A percentile compares a stretch with the other conserved stretches of the same genome.
These are phyloP conservation scores for Sarcodon sp. DNA, from an alignment of 768 basidiomycete species.

Conservation along the genomic window DNA sequence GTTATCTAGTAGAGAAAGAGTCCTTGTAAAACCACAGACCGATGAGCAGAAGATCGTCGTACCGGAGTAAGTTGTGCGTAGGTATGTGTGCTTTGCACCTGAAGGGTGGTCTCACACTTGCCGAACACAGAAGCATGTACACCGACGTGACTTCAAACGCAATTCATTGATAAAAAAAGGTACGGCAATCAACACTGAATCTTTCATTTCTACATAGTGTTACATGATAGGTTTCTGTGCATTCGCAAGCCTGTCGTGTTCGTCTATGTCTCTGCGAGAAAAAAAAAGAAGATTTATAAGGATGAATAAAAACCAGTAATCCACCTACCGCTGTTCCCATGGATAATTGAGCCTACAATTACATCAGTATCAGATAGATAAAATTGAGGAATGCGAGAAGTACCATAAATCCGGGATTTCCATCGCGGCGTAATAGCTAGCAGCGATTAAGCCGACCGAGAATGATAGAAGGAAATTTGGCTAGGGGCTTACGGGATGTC, in stretches of 20 bases:
- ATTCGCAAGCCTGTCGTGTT: conserved; percentile 53
- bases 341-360: conserved; percentile 65
- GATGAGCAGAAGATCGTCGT: neutral
- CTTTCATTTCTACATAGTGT: no score
- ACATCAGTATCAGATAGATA: conserved; percentile 3
- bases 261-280: conserved; percentile 52
- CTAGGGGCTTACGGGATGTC: conserved; percentile 40
- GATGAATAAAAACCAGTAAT: neutral
- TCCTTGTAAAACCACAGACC: no score
- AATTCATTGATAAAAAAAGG: neutral
- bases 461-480: conserved; percentile 4
- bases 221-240: conserved; percentile 18
- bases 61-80: neutral
- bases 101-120: no score
- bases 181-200: neutral
- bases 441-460: neutral
- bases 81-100: no score
- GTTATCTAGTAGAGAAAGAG: conserved; percentile 2
- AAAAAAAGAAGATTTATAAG: conserved; percentile 7
- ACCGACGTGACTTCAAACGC: no score
- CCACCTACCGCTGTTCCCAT: conserved; percentile 62
- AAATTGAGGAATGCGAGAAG: conserved; percentile 13
- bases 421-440: conserved; percentile 67
- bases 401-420: conserved; percentile 67
- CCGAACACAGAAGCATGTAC: no score